A percentile compares a stretch with the other conserved stretches of the same genome.
These are phyloP conservation scores for Albatrellus ellisii DNA, from an alignment of 768 basidiomycete genomes.

Conservation along the genomic window DNA sequence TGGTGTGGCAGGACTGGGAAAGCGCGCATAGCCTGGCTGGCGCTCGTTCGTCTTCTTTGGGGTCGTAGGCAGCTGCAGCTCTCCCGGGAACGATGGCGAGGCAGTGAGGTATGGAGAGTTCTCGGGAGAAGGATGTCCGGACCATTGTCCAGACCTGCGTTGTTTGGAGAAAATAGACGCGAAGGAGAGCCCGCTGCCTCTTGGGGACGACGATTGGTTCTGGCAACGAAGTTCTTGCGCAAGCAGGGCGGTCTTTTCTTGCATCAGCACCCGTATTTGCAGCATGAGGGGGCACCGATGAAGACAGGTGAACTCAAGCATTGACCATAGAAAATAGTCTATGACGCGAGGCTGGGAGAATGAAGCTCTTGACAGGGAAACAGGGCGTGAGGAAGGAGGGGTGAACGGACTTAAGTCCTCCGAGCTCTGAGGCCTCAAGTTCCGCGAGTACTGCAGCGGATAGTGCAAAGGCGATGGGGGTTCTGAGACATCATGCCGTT, in stretches of 20 bases:
- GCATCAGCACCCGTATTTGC: constrained; percentile 52
- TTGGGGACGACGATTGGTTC: constrained; percentile 11
- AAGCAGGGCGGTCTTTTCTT: constrained; percentile 45
- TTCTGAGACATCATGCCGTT: constrained; percentile 28
- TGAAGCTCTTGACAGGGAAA: constrained; percentile 17
- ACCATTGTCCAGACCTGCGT: constrained; percentile 27
- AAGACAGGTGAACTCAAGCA: constrained; percentile 51
- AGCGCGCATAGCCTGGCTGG: constrained; percentile 30
- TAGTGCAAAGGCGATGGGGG: constrained; percentile 39
- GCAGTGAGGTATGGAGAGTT: constrained; percentile 27
- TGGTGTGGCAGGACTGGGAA: constrained; percentile 23
- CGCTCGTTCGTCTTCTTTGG: constrained; percentile 15
- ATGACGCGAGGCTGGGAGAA: constrained; percentile 37
- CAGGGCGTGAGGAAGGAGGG: constrained; percentile 14
- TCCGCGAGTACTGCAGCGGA: too few relatives aligned
- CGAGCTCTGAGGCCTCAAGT: constrained; percentile 4
- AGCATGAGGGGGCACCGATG: constrained; percentile 49
- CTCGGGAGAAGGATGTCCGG: constrained; percentile 29
- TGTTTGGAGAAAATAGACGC: constrained; percentile 42
- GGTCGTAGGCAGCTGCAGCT: constrained; percentile 5
- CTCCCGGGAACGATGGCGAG: constrained; percentile 10
- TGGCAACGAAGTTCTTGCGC: constrained; percentile 35
- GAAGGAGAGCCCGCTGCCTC: constrained; percentile 29
- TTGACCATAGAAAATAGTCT: constrained; percentile 65
- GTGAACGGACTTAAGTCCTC: constrained; percentile 13